Evolutionary conservation across 805 yeast genomes (phyloP), one percentile per base, ranked within the genome.

Genomic region (Candida ulmi): DNA sequence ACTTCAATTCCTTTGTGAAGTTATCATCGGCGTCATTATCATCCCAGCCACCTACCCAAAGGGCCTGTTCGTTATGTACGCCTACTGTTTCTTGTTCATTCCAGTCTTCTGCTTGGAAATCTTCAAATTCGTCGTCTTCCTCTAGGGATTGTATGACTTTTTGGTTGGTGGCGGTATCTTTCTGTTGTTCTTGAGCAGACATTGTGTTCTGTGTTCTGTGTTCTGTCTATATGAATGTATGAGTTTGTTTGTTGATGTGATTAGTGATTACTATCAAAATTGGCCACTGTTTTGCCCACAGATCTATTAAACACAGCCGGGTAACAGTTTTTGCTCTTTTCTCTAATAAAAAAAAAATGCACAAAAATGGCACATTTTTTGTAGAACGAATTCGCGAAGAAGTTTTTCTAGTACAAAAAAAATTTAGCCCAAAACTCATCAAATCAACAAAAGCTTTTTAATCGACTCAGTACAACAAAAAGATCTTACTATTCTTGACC

Each of bases 31-130:
- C 85, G 54, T 90, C 96, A 46, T 88, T 95, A 59, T 91, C 95
- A 50, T 85, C 97, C 99, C 99, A 91, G 60, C 88, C 91, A 62
- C 90, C 96, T 51, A 90, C 96, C 97, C 98, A 90, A 38, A 90
- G 74, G 45, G 78, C 72, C 51, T 76, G 63, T 61, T 74, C 73
- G 48, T 75, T 69, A 50, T 69, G 66, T 28, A 72, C 57, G 44
- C 72, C 71, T 47, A 77, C 59, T 41, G 81, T 61, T 52, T 80
- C 71, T 41, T 71, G 61, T 28, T 69, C 72, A n/a, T 74, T 63
- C 96, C 96, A 88, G 51, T 83, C 80, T 57, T 88, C 96, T 40
- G 78, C 88, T 13, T 95, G 96, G 68, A 91, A 91, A 59, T 91
- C 98, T 66, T 91, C 98, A 58, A 91, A 91, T 61, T 90, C 97